phyloP scores from a whole-genome alignment of 768 basidiomycete genomes.

The Pleurotus ostreatus region DNA sequence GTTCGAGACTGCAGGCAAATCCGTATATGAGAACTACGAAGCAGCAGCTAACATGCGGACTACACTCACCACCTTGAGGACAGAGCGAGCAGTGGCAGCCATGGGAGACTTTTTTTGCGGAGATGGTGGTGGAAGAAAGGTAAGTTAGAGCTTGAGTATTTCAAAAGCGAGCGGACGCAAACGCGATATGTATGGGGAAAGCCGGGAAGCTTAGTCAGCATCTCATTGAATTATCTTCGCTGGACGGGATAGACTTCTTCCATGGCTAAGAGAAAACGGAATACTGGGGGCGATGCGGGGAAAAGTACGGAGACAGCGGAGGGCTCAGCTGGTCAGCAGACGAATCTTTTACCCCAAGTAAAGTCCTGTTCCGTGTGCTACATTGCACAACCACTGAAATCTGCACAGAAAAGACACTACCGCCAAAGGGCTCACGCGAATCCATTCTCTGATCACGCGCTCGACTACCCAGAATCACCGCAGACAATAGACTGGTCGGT shows the following conservation, averaged over 20 bases:
- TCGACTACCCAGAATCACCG: conserved; percentile 84
- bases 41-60: not conserved
- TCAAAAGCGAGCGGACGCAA: conserved; percentile 13
- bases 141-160: conserved; percentile 15
- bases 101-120: conserved; percentile 27
- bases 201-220: conserved; percentile 19
- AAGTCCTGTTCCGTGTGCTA: not conserved
- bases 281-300: not conserved
- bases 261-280: conserved; percentile 33
- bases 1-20: conserved; percentile 43
- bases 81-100: conserved; percentile 34
- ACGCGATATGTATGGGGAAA: conserved; percentile 9
- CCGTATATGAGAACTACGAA: conserved; percentile 2
- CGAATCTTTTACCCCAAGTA: conserved; percentile 48
- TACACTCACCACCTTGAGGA: conserved; percentile 35
- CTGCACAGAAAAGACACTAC: conserved; percentile 73
- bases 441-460: conserved; percentile 82
- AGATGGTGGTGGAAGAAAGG: conserved; percentile 13
- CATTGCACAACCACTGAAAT: conserved; percentile 1
- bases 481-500: conserved; percentile 71
- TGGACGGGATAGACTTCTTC: not conserved
- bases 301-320: not conserved
- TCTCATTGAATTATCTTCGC: not conserved
- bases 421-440: conserved; percentile 82
- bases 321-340: conserved; percentile 13